phyloP scores from a whole-genome alignment of 768 basidiomycete species.

The Lepiota subincarnata region DNA sequence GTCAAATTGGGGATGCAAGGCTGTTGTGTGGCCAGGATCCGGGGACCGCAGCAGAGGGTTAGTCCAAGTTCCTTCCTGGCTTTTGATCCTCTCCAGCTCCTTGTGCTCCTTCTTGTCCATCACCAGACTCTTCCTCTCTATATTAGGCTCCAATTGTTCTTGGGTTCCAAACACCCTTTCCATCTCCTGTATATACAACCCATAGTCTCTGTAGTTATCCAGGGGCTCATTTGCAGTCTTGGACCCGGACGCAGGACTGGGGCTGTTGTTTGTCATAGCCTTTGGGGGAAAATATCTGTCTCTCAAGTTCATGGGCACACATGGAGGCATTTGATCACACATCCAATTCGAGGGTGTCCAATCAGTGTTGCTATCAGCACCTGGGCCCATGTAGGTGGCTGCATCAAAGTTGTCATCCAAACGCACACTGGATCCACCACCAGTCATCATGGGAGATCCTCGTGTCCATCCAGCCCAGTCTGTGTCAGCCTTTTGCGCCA shows the following conservation, averaged over 20 bases:
- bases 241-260: conserved; percentile 6
- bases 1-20: conserved; percentile 17
- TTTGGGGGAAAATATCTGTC: conserved; percentile 10
- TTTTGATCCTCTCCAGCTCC: conserved; percentile 15
- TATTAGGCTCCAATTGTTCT: conserved; percentile 1
- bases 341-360: conserved; percentile 4
- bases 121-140: conserved; percentile 3
- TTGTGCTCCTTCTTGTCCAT: conserved; percentile 1
- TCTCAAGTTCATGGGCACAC: neutral
- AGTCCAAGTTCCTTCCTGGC: conserved; percentile 5
- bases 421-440: conserved; percentile 22
- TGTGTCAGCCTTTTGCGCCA: conserved; percentile 21
- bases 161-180: conserved; percentile 24
- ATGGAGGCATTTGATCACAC: conserved; percentile 5
- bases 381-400: conserved; percentile 20
- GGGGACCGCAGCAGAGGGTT: conserved; percentile 1
- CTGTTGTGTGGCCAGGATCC: neutral
- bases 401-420: conserved; percentile 38
- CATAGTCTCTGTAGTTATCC: conserved; percentile 33
- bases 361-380: conserved; percentile 10
- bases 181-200: conserved; percentile 27
- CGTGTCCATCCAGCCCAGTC: conserved; percentile 18
- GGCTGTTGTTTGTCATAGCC: conserved; percentile 15
- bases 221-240: conserved; percentile 23
- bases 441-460: conserved; percentile 15